Evolutionary conservation across 495 filamentous ascomycete genomes (phyloP), one percentile per base, ranked within the genome.

Genomic region (Trichoderma parareesei): DNA sequence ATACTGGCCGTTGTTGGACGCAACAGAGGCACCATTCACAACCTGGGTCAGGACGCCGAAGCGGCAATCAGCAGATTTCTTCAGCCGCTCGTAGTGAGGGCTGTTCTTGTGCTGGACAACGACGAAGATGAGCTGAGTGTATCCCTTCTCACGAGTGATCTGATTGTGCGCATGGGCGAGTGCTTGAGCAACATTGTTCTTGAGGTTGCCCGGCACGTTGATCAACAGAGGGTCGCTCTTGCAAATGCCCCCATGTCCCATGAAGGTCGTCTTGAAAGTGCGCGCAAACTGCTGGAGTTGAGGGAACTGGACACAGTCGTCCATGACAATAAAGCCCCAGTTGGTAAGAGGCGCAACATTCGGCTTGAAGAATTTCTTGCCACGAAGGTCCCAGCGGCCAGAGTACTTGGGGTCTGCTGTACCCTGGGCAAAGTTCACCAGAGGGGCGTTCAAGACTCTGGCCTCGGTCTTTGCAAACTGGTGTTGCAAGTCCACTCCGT

Each of bases 341-440:
- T 79, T 78, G 49, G 79, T 78, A 11, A 98, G 79, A 0, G 81
- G 77, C 8, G 70, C 64, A 4, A 73, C 67, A 73, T 95, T 90
- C 0, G 82, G 70, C 48, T 71, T 68, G 3, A 87, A 70, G 70
- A 97, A 97, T 65, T 88, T 90, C 71, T 87, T 88, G 40, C 86
- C 87, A 16, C 89, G 85, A 27, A 97, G 81, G 73, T 94, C 90
- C 94, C 94, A 98, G 11, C 90, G 87, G 33, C 93, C 94, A 20
- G 71, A 72, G 10, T 72, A 79, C 1, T 77, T 75, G 1, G 89
- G 88, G 65, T 85, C 82, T 42, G 75, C 65, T 38, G 79, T 81
- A 18, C 74, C 69, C 38, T 78, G 78, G 3, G 71, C 80, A 69
- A 92, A 97, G 43, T 81, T 69, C 14, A 97, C 79, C 64, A 87